phyloP scores from a whole-genome alignment of 164 flowering plant genomes.

The Aristolochia californica region DNA sequence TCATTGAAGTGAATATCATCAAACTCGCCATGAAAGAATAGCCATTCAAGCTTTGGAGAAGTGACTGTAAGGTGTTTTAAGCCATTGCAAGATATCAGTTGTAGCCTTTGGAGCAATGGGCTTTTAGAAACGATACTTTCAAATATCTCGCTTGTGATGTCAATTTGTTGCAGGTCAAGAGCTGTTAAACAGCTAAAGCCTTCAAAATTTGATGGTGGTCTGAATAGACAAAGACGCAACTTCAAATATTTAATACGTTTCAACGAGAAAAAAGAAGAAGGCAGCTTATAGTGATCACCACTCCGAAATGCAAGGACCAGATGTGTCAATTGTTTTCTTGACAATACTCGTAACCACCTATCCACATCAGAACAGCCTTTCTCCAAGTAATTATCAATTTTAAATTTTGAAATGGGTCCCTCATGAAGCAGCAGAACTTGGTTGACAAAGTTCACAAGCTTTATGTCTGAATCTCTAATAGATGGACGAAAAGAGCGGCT shows the following conservation, averaged over 20 bases:
- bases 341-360: conserved; percentile 40
- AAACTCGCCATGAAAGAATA: not conserved
- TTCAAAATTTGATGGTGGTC: conserved; percentile 28
- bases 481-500: conserved; percentile 19
- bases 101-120: conserved; percentile 8
- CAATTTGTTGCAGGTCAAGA: conserved; percentile 43
- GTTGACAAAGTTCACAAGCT: conserved; percentile 31
- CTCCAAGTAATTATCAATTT: conserved; percentile 32
- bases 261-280: conserved; percentile 34
- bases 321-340: conserved; percentile 36
- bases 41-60: not conserved
- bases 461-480: conserved; percentile 11
- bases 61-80: not conserved
- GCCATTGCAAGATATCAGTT: not conserved
- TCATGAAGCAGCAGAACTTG: conserved; percentile 42
- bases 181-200: conserved; percentile 38
- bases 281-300: conserved; percentile 39
- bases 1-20: not conserved
- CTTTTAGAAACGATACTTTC: conserved; percentile 32
- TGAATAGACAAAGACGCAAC: conserved; percentile 35
- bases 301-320: conserved; percentile 33
- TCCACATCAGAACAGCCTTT: conserved; percentile 32
- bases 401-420: conserved; percentile 45
- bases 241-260: conserved; percentile 31
- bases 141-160: conserved; percentile 32